phyloP scores from a whole-genome alignment of 306 rosid genomes.

The Malus fusca region DNA sequence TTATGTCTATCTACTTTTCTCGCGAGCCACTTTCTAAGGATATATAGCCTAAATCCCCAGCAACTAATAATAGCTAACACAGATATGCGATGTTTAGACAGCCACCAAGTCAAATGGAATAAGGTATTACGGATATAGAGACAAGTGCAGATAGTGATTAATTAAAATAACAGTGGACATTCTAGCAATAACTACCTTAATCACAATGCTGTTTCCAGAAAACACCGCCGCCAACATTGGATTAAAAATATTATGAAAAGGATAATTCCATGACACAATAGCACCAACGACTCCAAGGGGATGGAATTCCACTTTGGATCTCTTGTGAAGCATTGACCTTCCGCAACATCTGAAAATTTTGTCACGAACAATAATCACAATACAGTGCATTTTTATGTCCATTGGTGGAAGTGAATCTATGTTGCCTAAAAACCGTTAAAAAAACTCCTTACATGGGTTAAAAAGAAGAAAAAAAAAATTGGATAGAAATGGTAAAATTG shows the following conservation, averaged over 20 bases:
- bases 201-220: slow-evolving; percentile 82
- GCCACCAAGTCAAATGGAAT: not conserved
- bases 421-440: not conserved
- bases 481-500: not conserved
- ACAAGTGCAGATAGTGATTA: slow-evolving; percentile 9
- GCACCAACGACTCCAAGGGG: slow-evolving; percentile 96
- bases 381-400: not conserved
- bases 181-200: slow-evolving; percentile 50
- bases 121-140: not conserved
- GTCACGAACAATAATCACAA: slow-evolving; percentile 3
- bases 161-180: slow-evolving; percentile 9
- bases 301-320: slow-evolving; percentile 79
- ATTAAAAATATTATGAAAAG: slow-evolving; percentile 85
- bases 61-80: slow-evolving; percentile 1
- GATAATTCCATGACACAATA: slow-evolving; percentile 89
- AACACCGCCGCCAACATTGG: slow-evolving; percentile 89
- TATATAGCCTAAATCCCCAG: slow-evolving; percentile 1
- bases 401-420: slow-evolving; percentile 3
- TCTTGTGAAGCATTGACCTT: slow-evolving; percentile 79
- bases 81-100: not conserved
- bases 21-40: not conserved
- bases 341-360: slow-evolving; percentile 65
- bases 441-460: not conserved
- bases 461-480: not conserved
- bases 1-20: not conserved